phyloP scores from a whole-genome alignment of 169 alveolate genomes.

The Plasmodium reichenowi region DNA sequence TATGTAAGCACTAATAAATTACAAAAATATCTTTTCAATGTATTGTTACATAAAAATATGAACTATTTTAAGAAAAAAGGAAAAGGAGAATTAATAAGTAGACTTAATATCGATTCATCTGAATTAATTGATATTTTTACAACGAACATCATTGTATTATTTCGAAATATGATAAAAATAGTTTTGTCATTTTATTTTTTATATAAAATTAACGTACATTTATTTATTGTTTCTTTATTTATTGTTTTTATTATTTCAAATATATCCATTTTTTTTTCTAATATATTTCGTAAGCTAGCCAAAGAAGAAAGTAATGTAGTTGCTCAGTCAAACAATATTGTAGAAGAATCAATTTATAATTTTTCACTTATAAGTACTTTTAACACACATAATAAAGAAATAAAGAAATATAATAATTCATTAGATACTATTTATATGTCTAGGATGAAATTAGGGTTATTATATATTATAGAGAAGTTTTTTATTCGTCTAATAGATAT shows the following conservation, averaged over 20 bases:
- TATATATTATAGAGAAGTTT: conserved; percentile 46
- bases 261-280: conserved; percentile 58
- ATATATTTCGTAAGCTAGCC: conserved; percentile 44
- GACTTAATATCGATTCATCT: conserved; percentile 55
- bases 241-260: conserved; percentile 51
- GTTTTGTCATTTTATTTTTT: conserved; percentile 58
- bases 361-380: conserved; percentile 53
- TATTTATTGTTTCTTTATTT: conserved; percentile 45
- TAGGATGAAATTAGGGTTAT: conserved; percentile 62
- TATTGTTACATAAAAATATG: conserved; percentile 35
- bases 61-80: conserved; percentile 61
- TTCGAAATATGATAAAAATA: conserved; percentile 57
- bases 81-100: conserved; percentile 60
- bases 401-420: conserved; percentile 25
- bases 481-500: conserved; percentile 40
- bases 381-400: conserved; percentile 48
- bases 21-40: conserved; percentile 45
- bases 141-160: conserved; percentile 42
- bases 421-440: conserved; percentile 27
- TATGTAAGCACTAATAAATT: conserved; percentile 59
- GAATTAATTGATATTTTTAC: conserved; percentile 72
- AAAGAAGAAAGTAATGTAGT: conserved; percentile 60
- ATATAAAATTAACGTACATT: conserved; percentile 54
- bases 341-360: conserved; percentile 32
- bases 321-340: conserved; percentile 51